These are phyloP conservation scores for Alloascoidea hylecoeti DNA, from an alignment of 805 yeast genomes.

Conservation along the genomic window DNA sequence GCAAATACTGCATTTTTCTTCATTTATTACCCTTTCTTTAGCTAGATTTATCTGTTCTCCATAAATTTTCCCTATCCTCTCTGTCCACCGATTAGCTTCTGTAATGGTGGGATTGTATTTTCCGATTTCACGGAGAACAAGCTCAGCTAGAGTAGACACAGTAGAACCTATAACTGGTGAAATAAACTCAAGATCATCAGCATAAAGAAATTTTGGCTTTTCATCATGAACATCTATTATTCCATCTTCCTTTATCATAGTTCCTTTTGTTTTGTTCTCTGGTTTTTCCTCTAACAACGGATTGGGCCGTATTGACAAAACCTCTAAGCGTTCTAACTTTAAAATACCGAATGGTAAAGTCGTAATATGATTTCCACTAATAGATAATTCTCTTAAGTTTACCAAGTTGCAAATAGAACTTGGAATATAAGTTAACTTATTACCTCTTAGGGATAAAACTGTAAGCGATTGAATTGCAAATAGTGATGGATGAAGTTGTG, in stretches of 20 bases:
- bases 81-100: constrained; percentile 11
- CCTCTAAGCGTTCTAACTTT: constrained; percentile 12
- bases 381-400: constrained; percentile 17
- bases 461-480: constrained; percentile 18
- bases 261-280: constrained; percentile 1
- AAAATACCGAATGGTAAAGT: constrained; percentile 21
- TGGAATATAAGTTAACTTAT: constrained; percentile 17
- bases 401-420: constrained; percentile 16
- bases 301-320: constrained; percentile 20
- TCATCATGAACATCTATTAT: background rate
- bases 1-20: constrained; percentile 17
- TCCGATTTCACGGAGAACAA: constrained; percentile 10
- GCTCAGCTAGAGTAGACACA: constrained; percentile 8
- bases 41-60: constrained; percentile 10
- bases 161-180: background rate
- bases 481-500: constrained; percentile 13
- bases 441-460: constrained; percentile 19
- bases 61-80: constrained; percentile 5
- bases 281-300: constrained; percentile 11
- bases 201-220: constrained; percentile 2
- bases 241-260: background rate
- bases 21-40: constrained; percentile 5
- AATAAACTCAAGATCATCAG: background rate
- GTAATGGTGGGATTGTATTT: constrained; percentile 7
- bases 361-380: constrained; percentile 18